These are phyloP conservation scores for Sisymbrium altissimum DNA, from an alignment of 345 rosid species.

Conservation along the genomic window DNA sequence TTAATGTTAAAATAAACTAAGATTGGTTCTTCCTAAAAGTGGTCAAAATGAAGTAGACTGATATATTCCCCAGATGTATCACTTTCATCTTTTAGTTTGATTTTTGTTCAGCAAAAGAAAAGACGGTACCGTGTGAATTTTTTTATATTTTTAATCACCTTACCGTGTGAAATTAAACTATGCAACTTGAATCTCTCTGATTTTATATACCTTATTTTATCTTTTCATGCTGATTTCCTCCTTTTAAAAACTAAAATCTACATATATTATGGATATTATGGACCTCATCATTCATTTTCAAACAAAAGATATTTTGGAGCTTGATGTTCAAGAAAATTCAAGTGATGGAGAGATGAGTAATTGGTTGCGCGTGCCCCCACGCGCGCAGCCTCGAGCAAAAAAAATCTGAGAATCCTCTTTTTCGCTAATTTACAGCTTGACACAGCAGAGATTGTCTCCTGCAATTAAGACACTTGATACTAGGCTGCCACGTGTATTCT, in stretches of 20 bases:
- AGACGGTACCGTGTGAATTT: not conserved
- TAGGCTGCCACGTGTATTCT: conserved; percentile 29
- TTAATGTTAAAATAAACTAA: not conserved
- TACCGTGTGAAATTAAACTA: too few relatives aligned
- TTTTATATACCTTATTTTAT: too few relatives aligned
- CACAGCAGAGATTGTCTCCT: conserved; percentile 35
- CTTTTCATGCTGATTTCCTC: not conserved
- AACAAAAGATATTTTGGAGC: not conserved
- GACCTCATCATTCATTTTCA: too few relatives aligned
- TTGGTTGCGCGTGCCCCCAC: not conserved
- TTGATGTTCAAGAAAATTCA: not conserved
- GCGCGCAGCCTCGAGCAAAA: not conserved
- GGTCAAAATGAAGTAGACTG: conserved; percentile 10
- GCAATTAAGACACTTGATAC: conserved; percentile 13
- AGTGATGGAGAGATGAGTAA: not conserved
- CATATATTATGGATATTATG: not conserved
- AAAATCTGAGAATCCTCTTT: not conserved
- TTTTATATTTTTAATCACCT: too few relatives aligned
- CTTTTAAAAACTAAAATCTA: not conserved
- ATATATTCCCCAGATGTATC: not conserved
- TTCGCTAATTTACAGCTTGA: conserved; percentile 24
- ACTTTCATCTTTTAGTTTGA: not conserved
- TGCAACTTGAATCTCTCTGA: too few relatives aligned
- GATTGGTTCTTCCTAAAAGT: not conserved
- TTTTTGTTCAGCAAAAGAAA: not conserved